These are phyloP conservation scores for Trichocladium antarcticum DNA, from an alignment of 495 filamentous ascomycete genomes.

Conservation along the genomic window DNA sequence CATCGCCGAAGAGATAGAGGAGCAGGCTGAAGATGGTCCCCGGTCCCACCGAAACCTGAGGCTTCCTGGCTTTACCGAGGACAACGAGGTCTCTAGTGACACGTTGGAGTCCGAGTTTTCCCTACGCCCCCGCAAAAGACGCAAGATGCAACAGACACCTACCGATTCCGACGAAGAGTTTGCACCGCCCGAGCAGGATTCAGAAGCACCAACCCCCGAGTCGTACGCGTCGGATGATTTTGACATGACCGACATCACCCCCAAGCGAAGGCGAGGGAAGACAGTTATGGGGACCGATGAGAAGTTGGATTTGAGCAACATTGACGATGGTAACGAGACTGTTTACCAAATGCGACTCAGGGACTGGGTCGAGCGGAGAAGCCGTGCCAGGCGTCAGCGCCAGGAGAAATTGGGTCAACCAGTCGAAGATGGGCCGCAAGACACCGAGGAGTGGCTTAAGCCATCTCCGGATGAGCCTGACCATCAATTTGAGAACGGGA, in stretches of 20 bases:
- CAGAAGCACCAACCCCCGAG: constrained; percentile 21
- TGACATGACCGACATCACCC: constrained; percentile 26
- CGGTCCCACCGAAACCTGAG: constrained; percentile 73
- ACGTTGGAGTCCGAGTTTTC: constrained; percentile 40
- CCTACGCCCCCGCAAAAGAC: constrained; percentile 41
- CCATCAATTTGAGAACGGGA: constrained; percentile 57
- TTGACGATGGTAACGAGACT: constrained; percentile 87
- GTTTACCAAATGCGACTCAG: constrained; percentile 68
- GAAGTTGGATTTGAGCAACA: constrained; percentile 56
- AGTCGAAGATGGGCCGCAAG: constrained; percentile 25
- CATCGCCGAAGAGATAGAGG: constrained; percentile 40
- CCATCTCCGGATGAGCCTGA: constrained; percentile 73
- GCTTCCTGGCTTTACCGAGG: constrained; percentile 62
- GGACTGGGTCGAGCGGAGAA: constrained; percentile 61
- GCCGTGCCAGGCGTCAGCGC: constrained; percentile 47
- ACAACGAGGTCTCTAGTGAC: constrained; percentile 16
- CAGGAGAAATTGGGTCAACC: constrained; percentile 26
- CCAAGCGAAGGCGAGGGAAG: constrained; percentile 34
- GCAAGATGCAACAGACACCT: constrained; percentile 19
- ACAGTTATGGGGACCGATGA: constrained; percentile 29
- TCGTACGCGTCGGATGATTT: constrained; percentile 28
- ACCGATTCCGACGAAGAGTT: constrained; percentile 38
- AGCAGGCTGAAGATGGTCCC: constrained; percentile 45
- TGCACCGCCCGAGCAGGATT: constrained; percentile 21
- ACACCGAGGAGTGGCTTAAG: constrained; percentile 66